A percentile compares a stretch with the other conserved stretches of the same genome.
Evolutionary conservation across 768 basidiomycete genomes (phyloP).

Genomic region (Neoboletus brunneissimus): DNA sequence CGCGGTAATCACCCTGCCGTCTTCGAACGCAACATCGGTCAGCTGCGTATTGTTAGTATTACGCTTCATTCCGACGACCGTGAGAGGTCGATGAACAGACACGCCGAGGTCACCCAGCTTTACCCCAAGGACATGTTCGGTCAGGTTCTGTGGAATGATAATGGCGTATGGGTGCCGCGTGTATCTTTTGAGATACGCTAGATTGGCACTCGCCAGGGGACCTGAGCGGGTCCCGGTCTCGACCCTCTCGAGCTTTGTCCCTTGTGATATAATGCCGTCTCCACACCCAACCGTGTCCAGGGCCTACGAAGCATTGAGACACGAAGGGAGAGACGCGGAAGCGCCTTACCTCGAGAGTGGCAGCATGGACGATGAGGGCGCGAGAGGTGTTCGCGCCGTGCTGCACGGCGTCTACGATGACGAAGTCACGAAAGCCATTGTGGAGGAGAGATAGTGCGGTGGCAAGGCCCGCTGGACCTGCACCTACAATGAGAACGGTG

Average conservation of each 20-base stretch:
- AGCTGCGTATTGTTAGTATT: constrained; percentile 28
- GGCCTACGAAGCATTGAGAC: constrained; percentile 11
- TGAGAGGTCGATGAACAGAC: constrained; percentile 38
- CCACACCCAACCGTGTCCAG: constrained; percentile 45
- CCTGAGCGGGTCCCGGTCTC: constrained; percentile 33
- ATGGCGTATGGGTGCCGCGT: constrained; percentile 46
- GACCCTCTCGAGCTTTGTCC: constrained; percentile 30
- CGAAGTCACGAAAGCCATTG: constrained; percentile 41
- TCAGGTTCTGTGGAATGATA: constrained; percentile 44
- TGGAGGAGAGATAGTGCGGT: constrained; percentile 46
- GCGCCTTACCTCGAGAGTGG: constrained; percentile 46
- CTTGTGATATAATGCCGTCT: constrained; percentile 37
- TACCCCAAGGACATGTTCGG: constrained; percentile 41
- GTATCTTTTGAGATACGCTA: constrained; percentile 37
- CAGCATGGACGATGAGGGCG: constrained; percentile 49
- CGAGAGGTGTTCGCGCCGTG: constrained; percentile 43
- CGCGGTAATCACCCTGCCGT: constrained; percentile 34
- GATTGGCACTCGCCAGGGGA: constrained; percentile 28
- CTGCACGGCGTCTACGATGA: constrained; percentile 41
- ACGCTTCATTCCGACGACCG: constrained; percentile 36
- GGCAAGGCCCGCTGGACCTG: constrained; percentile 49
- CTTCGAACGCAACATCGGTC: constrained; percentile 26
- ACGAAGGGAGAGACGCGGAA: neutral
- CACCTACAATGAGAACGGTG: constrained; percentile 49
- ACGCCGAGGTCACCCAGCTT: constrained; percentile 34